phyloP scores from a whole-genome alignment of 305 asterid species.

The Fraxinus sp. region DNA sequence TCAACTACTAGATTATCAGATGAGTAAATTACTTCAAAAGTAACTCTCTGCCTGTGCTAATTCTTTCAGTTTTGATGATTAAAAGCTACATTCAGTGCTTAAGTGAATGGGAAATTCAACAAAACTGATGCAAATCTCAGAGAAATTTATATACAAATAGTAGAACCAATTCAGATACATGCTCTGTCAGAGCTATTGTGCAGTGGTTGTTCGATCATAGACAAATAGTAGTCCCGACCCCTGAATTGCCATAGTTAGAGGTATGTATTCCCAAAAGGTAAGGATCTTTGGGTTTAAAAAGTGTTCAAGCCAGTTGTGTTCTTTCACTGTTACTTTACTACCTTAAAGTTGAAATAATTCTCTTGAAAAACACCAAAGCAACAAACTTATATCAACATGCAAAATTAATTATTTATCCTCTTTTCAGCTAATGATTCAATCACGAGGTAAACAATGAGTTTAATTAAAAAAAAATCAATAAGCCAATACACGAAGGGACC shows the following conservation, averaged over 20 bases:
- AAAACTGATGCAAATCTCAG: neutral
- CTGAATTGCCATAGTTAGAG: neutral
- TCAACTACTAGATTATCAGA: neutral
- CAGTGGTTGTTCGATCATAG: neutral
- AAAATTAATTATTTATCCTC: neutral
- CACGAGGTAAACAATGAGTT: neutral
- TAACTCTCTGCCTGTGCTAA: neutral
- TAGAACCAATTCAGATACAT: neutral
- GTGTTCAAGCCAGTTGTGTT: neutral
- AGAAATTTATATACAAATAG: neutral
- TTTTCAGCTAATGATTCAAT: conserved; percentile 17
- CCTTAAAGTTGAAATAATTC: neutral
- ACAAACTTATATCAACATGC: neutral
- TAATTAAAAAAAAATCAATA: conserved; percentile 9
- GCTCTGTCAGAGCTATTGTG: neutral
- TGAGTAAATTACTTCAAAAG: neutral
- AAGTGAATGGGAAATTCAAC: neutral
- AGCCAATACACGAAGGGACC: conserved; percentile 41
- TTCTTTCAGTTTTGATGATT: neutral
- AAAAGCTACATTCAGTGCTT: neutral
- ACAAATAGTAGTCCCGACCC: neutral
- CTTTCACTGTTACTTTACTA: neutral
- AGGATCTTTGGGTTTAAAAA: neutral
- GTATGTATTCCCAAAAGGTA: neutral
- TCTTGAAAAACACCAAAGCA: neutral